These are phyloP conservation scores for Fusarium concolor DNA, from an alignment of 2,329 filamentous ascomycete genomes.

Conservation along the genomic window DNA sequence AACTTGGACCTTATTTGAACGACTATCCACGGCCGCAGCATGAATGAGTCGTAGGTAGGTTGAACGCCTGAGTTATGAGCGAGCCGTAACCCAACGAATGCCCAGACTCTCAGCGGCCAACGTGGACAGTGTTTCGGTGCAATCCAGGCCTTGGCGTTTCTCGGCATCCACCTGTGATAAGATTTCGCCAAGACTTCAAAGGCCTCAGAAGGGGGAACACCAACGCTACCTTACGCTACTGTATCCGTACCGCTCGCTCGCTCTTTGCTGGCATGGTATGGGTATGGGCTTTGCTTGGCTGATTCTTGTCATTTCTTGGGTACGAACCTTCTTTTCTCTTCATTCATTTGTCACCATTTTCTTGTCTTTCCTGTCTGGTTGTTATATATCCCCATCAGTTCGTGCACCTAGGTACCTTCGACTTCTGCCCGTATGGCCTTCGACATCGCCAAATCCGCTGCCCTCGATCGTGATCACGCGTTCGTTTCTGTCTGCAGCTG, in stretches of 20 bases:
- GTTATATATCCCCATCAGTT: conserved; percentile 25
- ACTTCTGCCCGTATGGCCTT: conserved; percentile 34
- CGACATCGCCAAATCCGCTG: conserved; percentile 24
- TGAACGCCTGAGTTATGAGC: no score
- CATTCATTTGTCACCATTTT: conserved; percentile 21
- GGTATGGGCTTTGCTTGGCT: conserved; percentile 36
- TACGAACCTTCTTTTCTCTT: conserved; percentile 27
- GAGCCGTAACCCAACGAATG: conserved; percentile 12
- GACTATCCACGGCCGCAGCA: conserved; percentile 4
- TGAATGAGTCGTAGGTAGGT: no score
- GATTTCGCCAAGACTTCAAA: conserved; percentile 50
- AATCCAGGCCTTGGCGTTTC: conserved; percentile 48
- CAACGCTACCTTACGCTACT: conserved; percentile 34
- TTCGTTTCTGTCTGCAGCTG: conserved; percentile 21
- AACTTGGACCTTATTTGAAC: conserved; percentile 13
- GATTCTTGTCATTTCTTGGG: conserved; percentile 35
- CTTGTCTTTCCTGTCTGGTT: conserved; percentile 5
- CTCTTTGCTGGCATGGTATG: conserved; percentile 34
- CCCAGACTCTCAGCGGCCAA: conserved; percentile 45
- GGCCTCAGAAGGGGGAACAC: conserved; percentile 47
- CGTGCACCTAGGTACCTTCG: conserved; percentile 15
- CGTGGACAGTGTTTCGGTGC: conserved; percentile 47
- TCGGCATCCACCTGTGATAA: conserved; percentile 49
- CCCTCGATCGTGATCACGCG: conserved; percentile 23
- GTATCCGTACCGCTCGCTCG: conserved; percentile 37